Base-by-base conservation (phyloP, 345 rosid species). In the Aquilaria yunnanensis region DNA sequence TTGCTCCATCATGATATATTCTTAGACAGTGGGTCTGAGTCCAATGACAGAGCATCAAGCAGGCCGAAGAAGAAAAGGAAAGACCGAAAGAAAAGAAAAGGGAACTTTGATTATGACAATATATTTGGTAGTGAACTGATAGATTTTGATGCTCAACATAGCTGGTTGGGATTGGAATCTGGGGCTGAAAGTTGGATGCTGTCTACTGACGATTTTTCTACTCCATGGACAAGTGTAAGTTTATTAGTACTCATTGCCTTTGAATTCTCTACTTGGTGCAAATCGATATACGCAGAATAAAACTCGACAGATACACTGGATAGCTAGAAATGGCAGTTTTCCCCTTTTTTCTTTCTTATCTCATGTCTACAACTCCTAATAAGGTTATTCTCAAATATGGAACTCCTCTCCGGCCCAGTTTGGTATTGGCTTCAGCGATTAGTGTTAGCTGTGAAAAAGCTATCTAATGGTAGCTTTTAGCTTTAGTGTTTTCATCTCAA, bases 141-240 rank as follows among this genome's bases (percentile, higher is more conserved):
- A 47, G 83, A 70, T 65, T 77, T 71, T 50, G 76, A 75, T 51
- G 51, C 67, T 33, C 47, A 75, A 58, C 56, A 62, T 32, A 61
- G 71, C 43, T 60, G 56, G 43, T 65, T 14, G 63, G 79, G 66
- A 57, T 3, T 68, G 67, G 79, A 80, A 64, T 45, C 63, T 33
- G 45, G 50, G 61, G 58, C 69, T 57, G 76, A 67, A 65, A 85
- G 95, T 70, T 94, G 99, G 99, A 67, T 77, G 74, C 92, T 94
- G 59, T 83, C 97, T 12, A 82, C 87, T 9, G 95, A 90, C 64
- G 81, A 75, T 56, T 90, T 80, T 82, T 77, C 82, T 41, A 72
- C 87, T 68, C 59, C 86, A 70, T 90, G 95, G 99, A 90, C 89
- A 23, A 81, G 64, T 67, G 99, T 94, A 75, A 88, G 96, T 75